Conservation (phyloP, 2,329 filamentous ascomycete species). For the Graphiopsis chlorocephala region DNA sequence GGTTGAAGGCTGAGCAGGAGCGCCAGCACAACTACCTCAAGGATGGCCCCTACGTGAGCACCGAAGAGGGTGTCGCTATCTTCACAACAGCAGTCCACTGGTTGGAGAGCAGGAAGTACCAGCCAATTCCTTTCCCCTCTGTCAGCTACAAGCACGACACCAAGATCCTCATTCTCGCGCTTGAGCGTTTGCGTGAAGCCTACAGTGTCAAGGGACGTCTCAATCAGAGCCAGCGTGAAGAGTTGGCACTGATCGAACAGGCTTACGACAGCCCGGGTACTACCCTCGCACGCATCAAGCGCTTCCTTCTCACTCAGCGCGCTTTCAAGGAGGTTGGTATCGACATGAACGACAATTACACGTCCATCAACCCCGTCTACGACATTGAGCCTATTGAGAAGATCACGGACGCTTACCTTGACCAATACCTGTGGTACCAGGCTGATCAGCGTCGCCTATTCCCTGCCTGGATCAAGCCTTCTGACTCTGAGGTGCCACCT, state of each 20-base stretch:
- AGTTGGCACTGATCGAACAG: constrained; percentile 93
- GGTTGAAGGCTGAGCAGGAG: constrained; percentile 98
- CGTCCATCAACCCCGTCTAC: constrained; percentile 97
- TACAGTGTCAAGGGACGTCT: constrained; percentile 97
- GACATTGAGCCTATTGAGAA: constrained; percentile 99
- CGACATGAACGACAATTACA: constrained; percentile 99
- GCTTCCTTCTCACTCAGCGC: constrained; percentile 91
- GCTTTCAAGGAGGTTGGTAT: constrained; percentile 99
- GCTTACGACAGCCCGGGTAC: constrained; percentile 97
- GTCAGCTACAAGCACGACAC: constrained; percentile 99
- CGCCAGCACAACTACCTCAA: constrained; percentile 99
- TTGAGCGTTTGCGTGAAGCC: constrained; percentile 88
- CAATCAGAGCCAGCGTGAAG: constrained; percentile 96
- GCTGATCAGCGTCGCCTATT: constrained; percentile 96
- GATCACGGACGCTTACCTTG: constrained; percentile 96
- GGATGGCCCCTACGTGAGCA: constrained; percentile 96
- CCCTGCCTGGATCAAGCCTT: constrained; percentile 98
- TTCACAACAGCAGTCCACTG: constrained; percentile 99
- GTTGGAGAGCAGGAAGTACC: constrained; percentile 97
- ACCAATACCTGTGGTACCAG: constrained; percentile 99
- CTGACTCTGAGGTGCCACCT: constrained; percentile 94
- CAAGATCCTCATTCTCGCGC: constrained; percentile 92
- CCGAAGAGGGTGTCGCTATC: constrained; percentile 96
- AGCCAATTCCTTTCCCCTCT: constrained; percentile 96
- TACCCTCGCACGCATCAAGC: constrained; percentile 92